Conservation (phyloP, 768 basidiomycete species). For the Hydnomerulius pinastri region DNA sequence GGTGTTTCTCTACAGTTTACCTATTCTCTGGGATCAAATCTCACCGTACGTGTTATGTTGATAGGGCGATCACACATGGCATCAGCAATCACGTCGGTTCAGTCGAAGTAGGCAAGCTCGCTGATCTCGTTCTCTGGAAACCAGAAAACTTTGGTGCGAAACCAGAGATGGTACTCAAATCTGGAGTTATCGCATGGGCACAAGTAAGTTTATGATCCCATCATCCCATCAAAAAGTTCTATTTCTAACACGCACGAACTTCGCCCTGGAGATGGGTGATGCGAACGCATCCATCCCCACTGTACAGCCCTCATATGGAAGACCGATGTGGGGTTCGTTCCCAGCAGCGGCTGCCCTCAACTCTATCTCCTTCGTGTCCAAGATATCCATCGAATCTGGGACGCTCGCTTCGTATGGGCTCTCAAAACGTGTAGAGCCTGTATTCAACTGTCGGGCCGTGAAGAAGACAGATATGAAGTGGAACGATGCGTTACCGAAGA, state of each 20-base stretch:
- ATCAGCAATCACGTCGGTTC: constrained; percentile 88
- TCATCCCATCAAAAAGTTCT: background rate
- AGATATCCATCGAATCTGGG: constrained; percentile 61
- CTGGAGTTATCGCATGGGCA: constrained; percentile 89
- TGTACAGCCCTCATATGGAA: constrained; percentile 83
- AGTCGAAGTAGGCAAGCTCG: constrained; percentile 77
- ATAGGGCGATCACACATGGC: constrained; percentile 90
- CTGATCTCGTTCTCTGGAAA: constrained; percentile 95
- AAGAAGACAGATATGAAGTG: constrained; percentile 92
- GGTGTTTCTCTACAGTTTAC: constrained; percentile 38
- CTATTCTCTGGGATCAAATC: too few species aligned
- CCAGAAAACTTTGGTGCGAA: constrained; percentile 91
- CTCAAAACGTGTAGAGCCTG: constrained; percentile 71
- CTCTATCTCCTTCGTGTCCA: constrained; percentile 86
- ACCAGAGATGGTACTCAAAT: constrained; percentile 94
- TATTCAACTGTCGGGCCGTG: constrained; percentile 72
- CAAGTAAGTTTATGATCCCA: constrained; percentile 53
- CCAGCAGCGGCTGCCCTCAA: constrained; percentile 78
- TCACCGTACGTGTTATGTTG: background rate
- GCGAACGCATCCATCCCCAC: constrained; percentile 96
- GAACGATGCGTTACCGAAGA: constrained; percentile 79
- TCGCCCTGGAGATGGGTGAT: constrained; percentile 78
- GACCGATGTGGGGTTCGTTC: constrained; percentile 93
- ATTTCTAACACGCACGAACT: background rate
- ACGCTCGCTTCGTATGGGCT: constrained; percentile 67